Base-by-base conservation (phyloP, 2,329 filamentous ascomycete species). In the Colletotrichum somersetense region DNA sequence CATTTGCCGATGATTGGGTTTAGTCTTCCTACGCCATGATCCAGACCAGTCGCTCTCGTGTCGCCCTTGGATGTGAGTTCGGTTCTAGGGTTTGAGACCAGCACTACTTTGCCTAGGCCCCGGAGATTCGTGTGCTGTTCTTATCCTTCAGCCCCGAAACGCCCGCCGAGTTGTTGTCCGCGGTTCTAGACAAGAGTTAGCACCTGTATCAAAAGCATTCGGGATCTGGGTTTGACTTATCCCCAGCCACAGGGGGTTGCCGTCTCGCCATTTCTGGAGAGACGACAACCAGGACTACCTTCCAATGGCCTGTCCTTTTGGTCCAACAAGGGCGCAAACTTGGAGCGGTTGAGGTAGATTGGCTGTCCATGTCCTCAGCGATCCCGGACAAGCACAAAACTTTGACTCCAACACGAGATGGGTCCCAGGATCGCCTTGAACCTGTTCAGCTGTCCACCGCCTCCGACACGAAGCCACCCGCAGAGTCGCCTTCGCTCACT, bases 401-500 rank as follows among this genome's bases (percentile, higher is more conserved):
- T 95, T 94, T 97, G 94, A 97, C 91, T 86, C 93, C 93, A 94
- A 95, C 93, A 89, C 91, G 81, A 90, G 93, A 94, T 94, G 94
- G 93, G 93, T 94, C 93, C 94, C 87, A 83, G 82, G 77, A 77
- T 79, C 77, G 80, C 79, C 78, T 76, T 75, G 58, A 61, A 61
- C 38, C 4, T 61, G 40, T 50, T 42, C 55, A 53, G 46, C 65
- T 14, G 30, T 14, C 48, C 59, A 30, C 5, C 7, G 16, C 66
- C 66, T 62, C 50, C 66, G 14, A 44, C 46, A 26, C 20, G 44
- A 38, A 42, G 38, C 46, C 30, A 18, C 18, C 50, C 16, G 46
- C 59, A n/a, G 33, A 55, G 66, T 56, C 46, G 65, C 69, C 38
- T 40, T 57, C 48, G 55, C 55, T 65, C 55, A 62, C 59, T 44